Percentiles rank a stretch among this genome's conserved stretches.
phyloP scores from a whole-genome alignment of 371 early-diverging fungal genomes.

The Mucor piriformis region DNA sequence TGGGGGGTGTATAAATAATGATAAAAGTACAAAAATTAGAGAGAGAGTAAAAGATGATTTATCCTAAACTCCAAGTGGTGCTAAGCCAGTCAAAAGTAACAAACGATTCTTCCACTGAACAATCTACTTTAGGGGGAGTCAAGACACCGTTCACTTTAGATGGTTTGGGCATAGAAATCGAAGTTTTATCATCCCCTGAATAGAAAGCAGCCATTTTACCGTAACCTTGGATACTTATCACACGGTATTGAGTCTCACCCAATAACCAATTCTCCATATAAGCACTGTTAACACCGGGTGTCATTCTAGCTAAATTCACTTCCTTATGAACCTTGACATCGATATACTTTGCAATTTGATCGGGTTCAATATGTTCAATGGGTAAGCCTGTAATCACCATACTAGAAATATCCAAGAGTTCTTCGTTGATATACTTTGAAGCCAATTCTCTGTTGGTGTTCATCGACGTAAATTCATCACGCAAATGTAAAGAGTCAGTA shows the following conservation, averaged over 20 bases:
- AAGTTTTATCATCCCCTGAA: constrained; percentile 37
- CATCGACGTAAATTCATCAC: constrained; percentile 44
- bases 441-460: constrained; percentile 30
- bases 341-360: constrained; percentile 37
- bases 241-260: constrained; percentile 51
- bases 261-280: constrained; percentile 57
- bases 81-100: constrained; percentile 41
- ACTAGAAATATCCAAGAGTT: constrained; percentile 30
- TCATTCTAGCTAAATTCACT: constrained; percentile 29
- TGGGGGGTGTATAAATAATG: too few relatives aligned
- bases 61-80: constrained; percentile 48
- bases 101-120: constrained; percentile 27
- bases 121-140: constrained; percentile 17
- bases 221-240: constrained; percentile 52
- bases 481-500: constrained; percentile 46
- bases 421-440: constrained; percentile 26
- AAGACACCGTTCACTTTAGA: constrained; percentile 3
- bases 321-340: constrained; percentile 28
- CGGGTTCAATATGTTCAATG: constrained; percentile 53
- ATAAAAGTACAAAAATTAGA: too few relatives aligned
- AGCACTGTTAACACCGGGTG: constrained; percentile 50
- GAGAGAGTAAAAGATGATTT: constrained; percentile 2
- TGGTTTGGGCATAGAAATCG: constrained; percentile 43
- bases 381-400: constrained; percentile 52
- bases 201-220: constrained; percentile 55